Percentiles rank a stretch among this genome's conserved stretches.
Conservation (phyloP, 1,284 basidiomycete species). For the Boletus mariae region DNA sequence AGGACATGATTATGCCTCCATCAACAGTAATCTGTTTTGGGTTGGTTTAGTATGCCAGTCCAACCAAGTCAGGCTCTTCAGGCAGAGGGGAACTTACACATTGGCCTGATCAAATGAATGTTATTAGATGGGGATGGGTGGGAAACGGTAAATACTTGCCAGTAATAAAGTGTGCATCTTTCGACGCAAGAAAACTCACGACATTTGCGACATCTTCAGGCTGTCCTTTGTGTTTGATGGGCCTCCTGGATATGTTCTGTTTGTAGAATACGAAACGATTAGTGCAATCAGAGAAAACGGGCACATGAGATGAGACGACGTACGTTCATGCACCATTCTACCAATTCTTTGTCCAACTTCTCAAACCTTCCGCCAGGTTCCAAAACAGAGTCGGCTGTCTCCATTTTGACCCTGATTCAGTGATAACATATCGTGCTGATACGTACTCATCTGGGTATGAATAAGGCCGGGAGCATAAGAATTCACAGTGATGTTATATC, state of each 20-base stretch:
- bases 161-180: conserved; percentile 27
- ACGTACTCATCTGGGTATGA: conserved; percentile 21
- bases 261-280: not conserved
- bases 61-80: not conserved
- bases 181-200: conserved; percentile 26
- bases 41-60: not conserved
- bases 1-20: conserved; percentile 17
- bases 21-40: conserved; percentile 17
- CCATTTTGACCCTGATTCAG: not conserved
- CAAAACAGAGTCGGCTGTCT: not conserved
- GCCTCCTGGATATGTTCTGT: not conserved
- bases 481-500: conserved; percentile 26
- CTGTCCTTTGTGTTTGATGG: conserved; percentile 12
- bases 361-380: not conserved
- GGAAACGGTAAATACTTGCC: conserved; percentile 8
- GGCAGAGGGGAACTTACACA: conserved; percentile 13
- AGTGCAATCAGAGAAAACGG: not conserved
- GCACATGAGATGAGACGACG: not conserved
- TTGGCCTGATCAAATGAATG: conserved; percentile 16
- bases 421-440: not conserved
- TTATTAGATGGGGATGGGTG: not conserved
- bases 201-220: conserved; percentile 26
- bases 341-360: not conserved
- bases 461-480: conserved; percentile 23
- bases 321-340: conserved; percentile 1